These are phyloP conservation scores for Cryptosporidium tyzzeri DNA, from an alignment of 169 alveolate species.

Conservation along the genomic window DNA sequence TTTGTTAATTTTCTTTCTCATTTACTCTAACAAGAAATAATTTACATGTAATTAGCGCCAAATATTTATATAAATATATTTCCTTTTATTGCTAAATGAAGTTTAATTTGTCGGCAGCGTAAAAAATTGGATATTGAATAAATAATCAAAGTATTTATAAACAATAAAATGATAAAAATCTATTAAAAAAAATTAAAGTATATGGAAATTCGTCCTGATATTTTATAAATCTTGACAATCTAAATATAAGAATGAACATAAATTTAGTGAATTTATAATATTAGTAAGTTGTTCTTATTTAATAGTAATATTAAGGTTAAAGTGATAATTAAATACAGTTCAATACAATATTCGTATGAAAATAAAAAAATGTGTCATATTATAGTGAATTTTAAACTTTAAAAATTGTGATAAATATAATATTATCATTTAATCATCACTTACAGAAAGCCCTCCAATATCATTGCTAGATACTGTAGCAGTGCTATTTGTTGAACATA, in stretches of 20 bases:
- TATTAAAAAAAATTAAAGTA: too few species aligned
- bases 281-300: not conserved
- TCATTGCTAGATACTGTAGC: slow-evolving; percentile 50
- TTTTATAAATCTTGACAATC: not conserved
- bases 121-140: not conserved
- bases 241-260: not conserved
- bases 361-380: not conserved
- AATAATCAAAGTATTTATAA: too few species aligned
- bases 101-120: too few species aligned
- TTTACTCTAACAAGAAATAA: too few species aligned
- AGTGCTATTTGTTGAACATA: slow-evolving; percentile 40
- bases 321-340: not conserved
- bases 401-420: not conserved
- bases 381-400: not conserved
- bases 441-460: slow-evolving; percentile 10
- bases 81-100: too few species aligned
- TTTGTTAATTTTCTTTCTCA: not conserved
- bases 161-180: not conserved
- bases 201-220: too few species aligned
- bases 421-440: not conserved
- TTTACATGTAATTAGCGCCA: not conserved
- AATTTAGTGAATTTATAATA: not conserved
- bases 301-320: not conserved
- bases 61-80: too few species aligned
- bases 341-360: not conserved